Evolutionary conservation across 2,329 filamentous ascomycete species (phyloP).

Genomic region (Fusarium acutatum): DNA sequence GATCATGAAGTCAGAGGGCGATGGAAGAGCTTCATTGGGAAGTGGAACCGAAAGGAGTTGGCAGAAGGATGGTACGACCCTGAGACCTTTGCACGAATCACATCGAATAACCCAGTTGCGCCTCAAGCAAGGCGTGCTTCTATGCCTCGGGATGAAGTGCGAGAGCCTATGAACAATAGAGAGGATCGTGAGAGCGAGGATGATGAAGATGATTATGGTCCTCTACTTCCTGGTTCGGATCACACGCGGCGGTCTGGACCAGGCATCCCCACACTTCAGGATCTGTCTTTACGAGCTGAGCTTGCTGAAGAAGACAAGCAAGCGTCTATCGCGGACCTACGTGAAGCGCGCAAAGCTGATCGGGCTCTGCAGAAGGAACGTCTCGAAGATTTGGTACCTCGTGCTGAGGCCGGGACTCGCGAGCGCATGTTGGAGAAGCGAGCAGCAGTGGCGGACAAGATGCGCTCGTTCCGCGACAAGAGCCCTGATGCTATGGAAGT

Average conservation of each 20-base stretch:
- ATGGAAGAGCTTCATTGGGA: conserved; percentile 92
- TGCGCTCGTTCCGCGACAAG: conserved; percentile 76
- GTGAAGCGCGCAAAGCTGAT: conserved; percentile 70
- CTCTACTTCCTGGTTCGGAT: conserved; percentile 41
- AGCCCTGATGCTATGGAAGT: conserved; percentile 63
- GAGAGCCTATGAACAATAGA: conserved; percentile 61
- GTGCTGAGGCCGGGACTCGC: conserved; percentile 81
- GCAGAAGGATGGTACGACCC: conserved; percentile 95
- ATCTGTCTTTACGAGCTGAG: conserved; percentile 71
- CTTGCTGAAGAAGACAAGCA: conserved; percentile 59
- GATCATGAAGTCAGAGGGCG: conserved; percentile 81
- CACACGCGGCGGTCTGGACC: conserved; percentile 55
- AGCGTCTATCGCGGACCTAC: conserved; percentile 63
- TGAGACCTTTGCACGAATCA: conserved; percentile 62
- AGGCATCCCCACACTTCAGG: conserved; percentile 75
- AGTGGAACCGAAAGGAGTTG: conserved; percentile 92
- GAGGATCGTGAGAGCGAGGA: conserved; percentile 42
- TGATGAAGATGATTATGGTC: conserved; percentile 67
- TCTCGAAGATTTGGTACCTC: conserved; percentile 82
- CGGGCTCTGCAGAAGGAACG: conserved; percentile 73
- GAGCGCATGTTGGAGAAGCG: conserved; percentile 91
- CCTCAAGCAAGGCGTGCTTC: conserved; percentile 2
- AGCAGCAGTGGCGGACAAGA: conserved; percentile 73
- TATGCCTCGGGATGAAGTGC: conserved; percentile 16
- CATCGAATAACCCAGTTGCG: conserved; percentile 38